Conservation (phyloP, 148 eudicot genomes). For the Dianthus caryophyllus region DNA sequence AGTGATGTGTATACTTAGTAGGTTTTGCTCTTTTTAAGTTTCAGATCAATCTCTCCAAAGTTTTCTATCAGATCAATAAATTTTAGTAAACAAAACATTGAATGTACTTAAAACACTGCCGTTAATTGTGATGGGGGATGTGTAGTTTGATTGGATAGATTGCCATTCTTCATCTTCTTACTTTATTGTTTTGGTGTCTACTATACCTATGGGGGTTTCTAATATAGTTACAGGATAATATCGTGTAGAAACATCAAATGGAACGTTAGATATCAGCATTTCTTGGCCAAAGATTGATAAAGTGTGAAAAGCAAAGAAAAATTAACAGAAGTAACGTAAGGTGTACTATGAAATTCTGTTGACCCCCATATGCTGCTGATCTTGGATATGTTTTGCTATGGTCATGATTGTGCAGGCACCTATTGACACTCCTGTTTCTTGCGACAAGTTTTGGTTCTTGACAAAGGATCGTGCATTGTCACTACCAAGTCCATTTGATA, state of each 20-base stretch:
- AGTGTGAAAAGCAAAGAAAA: neutral
- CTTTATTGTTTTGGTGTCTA: neutral
- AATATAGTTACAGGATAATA: neutral
- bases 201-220: neutral
- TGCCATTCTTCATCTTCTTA: neutral
- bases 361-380: slow-evolving; percentile 18
- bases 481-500: slow-evolving; percentile 82
- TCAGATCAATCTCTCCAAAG: neutral
- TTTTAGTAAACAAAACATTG: neutral
- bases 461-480: slow-evolving; percentile 61
- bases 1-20: neutral
- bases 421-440: slow-evolving; percentile 70
- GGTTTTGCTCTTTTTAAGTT: neutral
- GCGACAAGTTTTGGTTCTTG: slow-evolving; percentile 83
- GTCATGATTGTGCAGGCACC: slow-evolving; percentile 63
- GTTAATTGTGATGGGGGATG: neutral
- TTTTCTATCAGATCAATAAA: neutral
- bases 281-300: neutral
- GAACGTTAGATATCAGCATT: neutral
- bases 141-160: neutral
- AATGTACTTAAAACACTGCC: neutral
- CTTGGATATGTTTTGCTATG: slow-evolving; percentile 3
- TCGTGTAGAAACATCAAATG: neutral
- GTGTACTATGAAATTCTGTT: neutral
- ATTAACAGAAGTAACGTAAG: neutral